phyloP scores from a whole-genome alignment of 106 monocot genomes.

The Dendrobium officinale region DNA sequence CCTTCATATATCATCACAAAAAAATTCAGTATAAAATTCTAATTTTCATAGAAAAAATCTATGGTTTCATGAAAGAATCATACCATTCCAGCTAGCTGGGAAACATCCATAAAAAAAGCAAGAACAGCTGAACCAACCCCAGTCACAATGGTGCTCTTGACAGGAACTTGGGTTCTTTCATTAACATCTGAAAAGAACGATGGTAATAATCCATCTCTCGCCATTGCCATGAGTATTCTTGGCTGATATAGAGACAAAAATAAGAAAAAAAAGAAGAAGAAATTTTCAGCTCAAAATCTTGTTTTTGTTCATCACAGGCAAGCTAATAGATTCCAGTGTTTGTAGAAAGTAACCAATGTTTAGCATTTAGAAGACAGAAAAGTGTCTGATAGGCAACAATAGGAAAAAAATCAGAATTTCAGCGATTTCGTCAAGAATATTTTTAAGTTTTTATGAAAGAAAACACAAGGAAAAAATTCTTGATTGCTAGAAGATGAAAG shows the following conservation, averaged over 20 bases:
- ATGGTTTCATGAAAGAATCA: not conserved
- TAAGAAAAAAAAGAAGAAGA: not conserved
- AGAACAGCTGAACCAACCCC: slow-evolving; percentile 59
- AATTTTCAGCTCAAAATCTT: not conserved
- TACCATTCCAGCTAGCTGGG: slow-evolving; percentile 94
- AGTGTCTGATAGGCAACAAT: too few species aligned
- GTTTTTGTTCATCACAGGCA: not conserved
- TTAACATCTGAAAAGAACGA: slow-evolving; percentile 78
- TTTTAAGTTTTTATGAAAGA: too few species aligned
- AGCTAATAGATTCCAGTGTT: not conserved
- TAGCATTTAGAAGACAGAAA: too few species aligned
- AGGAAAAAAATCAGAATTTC: too few species aligned
- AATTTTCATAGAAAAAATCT: not conserved
- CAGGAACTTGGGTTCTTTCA: slow-evolving; percentile 69
- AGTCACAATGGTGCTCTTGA: slow-evolving; percentile 77
- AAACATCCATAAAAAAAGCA: slow-evolving; percentile 93
- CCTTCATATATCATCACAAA: slow-evolving; percentile 28
- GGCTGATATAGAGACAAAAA: slow-evolving; percentile 41
- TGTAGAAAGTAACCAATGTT: too few species aligned
- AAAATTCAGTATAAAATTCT: not conserved
- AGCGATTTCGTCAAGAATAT: too few species aligned
- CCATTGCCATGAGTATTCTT: slow-evolving; percentile 96
- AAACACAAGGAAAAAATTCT: too few species aligned
- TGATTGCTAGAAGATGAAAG: too few species aligned
- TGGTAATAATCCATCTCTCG: slow-evolving; percentile 88